Percentiles rank a stretch among this genome's conserved stretches.
phyloP scores from a whole-genome alignment of 805 yeast species.

The Lipomyces starkeyi region DNA sequence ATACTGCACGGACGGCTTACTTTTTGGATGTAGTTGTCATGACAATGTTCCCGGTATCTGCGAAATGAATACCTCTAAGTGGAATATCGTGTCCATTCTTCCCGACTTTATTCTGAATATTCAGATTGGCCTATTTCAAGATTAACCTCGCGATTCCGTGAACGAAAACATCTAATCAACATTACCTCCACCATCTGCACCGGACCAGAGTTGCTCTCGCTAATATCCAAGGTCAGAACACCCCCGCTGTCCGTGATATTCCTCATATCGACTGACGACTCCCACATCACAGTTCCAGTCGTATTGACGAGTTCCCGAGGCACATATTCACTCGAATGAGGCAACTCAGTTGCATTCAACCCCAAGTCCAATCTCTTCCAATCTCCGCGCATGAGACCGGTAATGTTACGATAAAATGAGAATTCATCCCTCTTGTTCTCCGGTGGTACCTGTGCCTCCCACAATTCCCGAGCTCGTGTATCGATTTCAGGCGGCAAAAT shows the following conservation, averaged over 20 bases:
- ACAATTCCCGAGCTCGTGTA: slow-evolving; percentile 55
- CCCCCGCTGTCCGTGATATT: slow-evolving; percentile 36
- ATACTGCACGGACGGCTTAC: slow-evolving; percentile 32
- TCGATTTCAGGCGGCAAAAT: slow-evolving; percentile 67
- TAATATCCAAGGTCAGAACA: slow-evolving; percentile 27
- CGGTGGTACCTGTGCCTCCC: slow-evolving; percentile 49
- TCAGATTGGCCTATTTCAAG: slow-evolving; percentile 21
- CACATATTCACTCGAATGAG: slow-evolving; percentile 16
- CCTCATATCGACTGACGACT: slow-evolving; percentile 40
- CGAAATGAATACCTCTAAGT: slow-evolving; percentile 47
- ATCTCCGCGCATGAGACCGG: slow-evolving; percentile 35
- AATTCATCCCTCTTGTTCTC: slow-evolving; percentile 40
- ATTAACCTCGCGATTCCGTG: background rate
- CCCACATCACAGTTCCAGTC: slow-evolving; percentile 27
- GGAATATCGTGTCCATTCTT: slow-evolving; percentile 39
- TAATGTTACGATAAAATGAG: slow-evolving; percentile 32
- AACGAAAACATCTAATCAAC: background rate
- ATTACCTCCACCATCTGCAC: slow-evolving; percentile 33
- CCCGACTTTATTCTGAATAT: slow-evolving; percentile 36
- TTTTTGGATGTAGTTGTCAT: slow-evolving; percentile 45
- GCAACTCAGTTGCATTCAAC: slow-evolving; percentile 33
- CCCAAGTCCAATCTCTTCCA: slow-evolving; percentile 23
- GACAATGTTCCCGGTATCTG: slow-evolving; percentile 45
- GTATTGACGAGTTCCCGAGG: slow-evolving; percentile 6
- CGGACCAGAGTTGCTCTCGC: slow-evolving; percentile 28